A percentile compares a stretch with the other conserved stretches of the same genome.
Conservation (phyloP, 208 protist genomes). For the Leishmania braziliensis region DNA sequence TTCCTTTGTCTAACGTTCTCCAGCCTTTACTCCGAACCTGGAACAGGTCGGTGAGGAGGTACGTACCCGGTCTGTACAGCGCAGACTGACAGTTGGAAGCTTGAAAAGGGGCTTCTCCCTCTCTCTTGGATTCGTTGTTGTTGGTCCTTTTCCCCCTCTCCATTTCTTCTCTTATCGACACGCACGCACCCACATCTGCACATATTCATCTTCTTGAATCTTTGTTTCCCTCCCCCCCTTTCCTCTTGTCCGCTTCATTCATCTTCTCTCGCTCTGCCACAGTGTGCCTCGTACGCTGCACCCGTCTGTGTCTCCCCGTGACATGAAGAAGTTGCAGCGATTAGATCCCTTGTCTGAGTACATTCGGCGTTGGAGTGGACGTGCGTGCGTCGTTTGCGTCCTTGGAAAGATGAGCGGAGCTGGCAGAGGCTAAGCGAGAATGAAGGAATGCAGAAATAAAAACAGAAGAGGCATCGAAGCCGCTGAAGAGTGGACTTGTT, state of each 20-base stretch:
- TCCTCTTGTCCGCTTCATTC: neutral
- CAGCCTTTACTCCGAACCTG: no score
- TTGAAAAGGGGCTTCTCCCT: no score
- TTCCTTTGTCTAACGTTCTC: no score
- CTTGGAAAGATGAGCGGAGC: neutral
- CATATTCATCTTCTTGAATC: neutral
- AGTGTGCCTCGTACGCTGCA: neutral
- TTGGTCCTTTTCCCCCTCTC: neutral
- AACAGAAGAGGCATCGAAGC: neutral
- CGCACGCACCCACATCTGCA: neutral
- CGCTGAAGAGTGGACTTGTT: neutral
- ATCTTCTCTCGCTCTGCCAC: neutral
- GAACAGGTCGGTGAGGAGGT: no score
- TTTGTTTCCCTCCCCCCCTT: neutral
- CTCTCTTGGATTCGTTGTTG: no score
- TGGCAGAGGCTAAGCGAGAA: neutral
- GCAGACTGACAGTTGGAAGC: no score
- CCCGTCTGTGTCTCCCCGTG: neutral
- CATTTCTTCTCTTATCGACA: neutral
- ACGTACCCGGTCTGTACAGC: no score
- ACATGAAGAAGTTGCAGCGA: constrained; percentile 7
- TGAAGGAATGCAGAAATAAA: neutral
- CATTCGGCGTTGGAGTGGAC: neutral
- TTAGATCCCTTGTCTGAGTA: neutral
- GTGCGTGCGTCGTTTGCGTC: neutral